Evolutionary conservation across 2,329 filamentous ascomycete genomes (phyloP).

Genomic region (Penicillium sp.): DNA sequence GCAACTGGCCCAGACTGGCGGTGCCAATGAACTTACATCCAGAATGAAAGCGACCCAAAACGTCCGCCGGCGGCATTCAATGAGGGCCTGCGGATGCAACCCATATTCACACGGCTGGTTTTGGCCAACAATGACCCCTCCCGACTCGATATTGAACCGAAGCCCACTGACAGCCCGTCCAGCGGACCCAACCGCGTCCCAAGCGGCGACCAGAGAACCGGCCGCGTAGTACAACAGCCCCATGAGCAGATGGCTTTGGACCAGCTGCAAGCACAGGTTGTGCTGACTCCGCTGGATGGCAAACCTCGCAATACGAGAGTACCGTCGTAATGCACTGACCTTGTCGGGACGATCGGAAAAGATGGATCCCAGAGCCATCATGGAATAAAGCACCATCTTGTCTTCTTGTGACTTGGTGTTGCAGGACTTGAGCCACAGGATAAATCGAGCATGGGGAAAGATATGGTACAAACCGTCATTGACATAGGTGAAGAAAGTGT

Average conservation of each 20-base stretch:
- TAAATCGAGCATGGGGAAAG: conserved; percentile 51
- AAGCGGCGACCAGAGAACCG: conserved; percentile 54
- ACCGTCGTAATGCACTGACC: conserved; percentile 42
- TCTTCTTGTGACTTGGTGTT: conserved; percentile 49
- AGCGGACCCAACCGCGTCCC: conserved; percentile 59
- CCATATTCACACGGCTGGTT: conserved; percentile 50
- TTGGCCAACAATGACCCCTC: conserved; percentile 44
- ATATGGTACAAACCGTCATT: conserved; percentile 52
- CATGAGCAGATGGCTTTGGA: conserved; percentile 62
- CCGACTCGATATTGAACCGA: conserved; percentile 58
- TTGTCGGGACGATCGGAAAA: conserved; percentile 48
- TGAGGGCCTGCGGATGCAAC: conserved; percentile 52
- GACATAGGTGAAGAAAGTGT: conserved; percentile 53
- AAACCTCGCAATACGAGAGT: conserved; percentile 52
- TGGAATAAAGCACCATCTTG: conserved; percentile 55
- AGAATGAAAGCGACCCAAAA: conserved; percentile 68
- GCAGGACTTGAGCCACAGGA: conserved; percentile 48
- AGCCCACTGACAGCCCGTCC: conserved; percentile 55
- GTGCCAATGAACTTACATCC: conserved; percentile 45
- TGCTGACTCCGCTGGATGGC: conserved; percentile 50
- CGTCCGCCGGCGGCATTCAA: conserved; percentile 63
- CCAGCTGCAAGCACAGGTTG: conserved; percentile 55
- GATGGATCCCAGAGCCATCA: conserved; percentile 53
- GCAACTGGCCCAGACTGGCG: neutral
- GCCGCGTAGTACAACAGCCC: conserved; percentile 60